Percentiles rank a stretch among this genome's conserved stretches.
phyloP scores from a whole-genome alignment of 108 stramenopile species.

The Skeletonema costatum region DNA sequence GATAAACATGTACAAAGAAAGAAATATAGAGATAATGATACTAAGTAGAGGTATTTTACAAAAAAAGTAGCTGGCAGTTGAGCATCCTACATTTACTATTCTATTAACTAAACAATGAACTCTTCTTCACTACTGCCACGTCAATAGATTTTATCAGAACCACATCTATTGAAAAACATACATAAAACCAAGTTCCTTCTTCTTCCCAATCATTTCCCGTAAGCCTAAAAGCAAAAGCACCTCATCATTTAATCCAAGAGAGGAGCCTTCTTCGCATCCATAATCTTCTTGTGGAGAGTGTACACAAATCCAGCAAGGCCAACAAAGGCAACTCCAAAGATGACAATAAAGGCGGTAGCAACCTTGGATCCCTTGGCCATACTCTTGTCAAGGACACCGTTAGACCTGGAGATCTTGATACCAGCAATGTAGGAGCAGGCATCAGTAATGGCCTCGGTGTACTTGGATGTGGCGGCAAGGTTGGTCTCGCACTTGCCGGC shows the following conservation, averaged over 20 bases:
- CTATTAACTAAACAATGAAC: no score
- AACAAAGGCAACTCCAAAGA: conserved; percentile 50
- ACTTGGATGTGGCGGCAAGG: background rate
- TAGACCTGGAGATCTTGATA: conserved; percentile 15
- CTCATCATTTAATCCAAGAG: background rate
- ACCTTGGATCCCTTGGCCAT: conserved; percentile 25
- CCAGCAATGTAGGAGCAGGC: conserved; percentile 34
- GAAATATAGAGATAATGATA: no score
- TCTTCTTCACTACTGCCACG: no score
- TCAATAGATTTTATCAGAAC: no score
- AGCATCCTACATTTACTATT: background rate
- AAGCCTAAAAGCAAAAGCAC: no score
- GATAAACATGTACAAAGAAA: background rate
- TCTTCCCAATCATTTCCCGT: no score
- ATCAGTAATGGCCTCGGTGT: background rate
- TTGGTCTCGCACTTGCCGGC: conserved; percentile 36
- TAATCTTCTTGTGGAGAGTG: conserved; percentile 40
- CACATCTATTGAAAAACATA: no score
- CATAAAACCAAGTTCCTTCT: background rate
- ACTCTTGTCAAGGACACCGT: conserved; percentile 11
- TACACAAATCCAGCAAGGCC: conserved; percentile 58
- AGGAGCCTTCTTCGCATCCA: conserved; percentile 5
- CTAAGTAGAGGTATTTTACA: background rate
- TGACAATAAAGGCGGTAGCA: conserved; percentile 56
- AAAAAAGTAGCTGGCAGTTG: background rate